Percentiles rank a stretch among this genome's conserved stretches.
phyloP scores from a whole-genome alignment of 2,329 filamentous ascomycete species.

The Corinectria fuckeliana region DNA sequence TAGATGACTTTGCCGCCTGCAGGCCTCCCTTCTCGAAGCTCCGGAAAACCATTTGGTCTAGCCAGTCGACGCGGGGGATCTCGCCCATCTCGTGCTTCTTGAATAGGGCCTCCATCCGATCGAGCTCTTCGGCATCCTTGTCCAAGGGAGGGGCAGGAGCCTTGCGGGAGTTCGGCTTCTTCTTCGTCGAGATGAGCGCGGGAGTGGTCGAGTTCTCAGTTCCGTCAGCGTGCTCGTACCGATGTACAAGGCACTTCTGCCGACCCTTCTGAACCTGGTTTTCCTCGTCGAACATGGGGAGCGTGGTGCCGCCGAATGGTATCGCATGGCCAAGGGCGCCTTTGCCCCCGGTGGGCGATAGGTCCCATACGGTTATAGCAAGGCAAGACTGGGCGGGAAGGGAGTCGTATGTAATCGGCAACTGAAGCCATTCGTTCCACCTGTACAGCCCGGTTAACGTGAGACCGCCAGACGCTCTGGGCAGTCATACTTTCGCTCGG shows the following conservation, averaged over 20 bases:
- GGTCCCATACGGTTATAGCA: constrained; percentile 93
- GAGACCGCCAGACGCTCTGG: background rate
- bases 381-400: constrained; percentile 83
- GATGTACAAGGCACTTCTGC: constrained; percentile 88
- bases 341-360: constrained; percentile 78
- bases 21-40: constrained; percentile 80
- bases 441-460: constrained; percentile 45
- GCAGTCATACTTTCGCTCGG: constrained; percentile 64
- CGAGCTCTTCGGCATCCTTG: constrained; percentile 81
- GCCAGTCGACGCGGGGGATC: constrained; percentile 90
- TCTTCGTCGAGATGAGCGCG: constrained; percentile 63
- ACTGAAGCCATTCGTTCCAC: constrained; percentile 96
- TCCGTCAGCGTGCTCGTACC: constrained; percentile 84
- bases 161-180: constrained; percentile 57
- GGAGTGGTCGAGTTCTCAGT: constrained; percentile 82
- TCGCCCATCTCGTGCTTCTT: constrained; percentile 99
- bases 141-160: constrained; percentile 61
- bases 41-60: constrained; percentile 92
- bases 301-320: constrained; percentile 92
- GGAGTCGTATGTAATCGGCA: constrained; percentile 84
- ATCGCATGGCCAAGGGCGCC: constrained; percentile 77
- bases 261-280: constrained; percentile 90
- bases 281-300: constrained; percentile 90
- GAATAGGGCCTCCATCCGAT: constrained; percentile 85
- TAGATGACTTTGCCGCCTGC: constrained; percentile 67